phyloP scores from a whole-genome alignment of 108 stramenopile genomes.

The Skeletonema potamos region DNA sequence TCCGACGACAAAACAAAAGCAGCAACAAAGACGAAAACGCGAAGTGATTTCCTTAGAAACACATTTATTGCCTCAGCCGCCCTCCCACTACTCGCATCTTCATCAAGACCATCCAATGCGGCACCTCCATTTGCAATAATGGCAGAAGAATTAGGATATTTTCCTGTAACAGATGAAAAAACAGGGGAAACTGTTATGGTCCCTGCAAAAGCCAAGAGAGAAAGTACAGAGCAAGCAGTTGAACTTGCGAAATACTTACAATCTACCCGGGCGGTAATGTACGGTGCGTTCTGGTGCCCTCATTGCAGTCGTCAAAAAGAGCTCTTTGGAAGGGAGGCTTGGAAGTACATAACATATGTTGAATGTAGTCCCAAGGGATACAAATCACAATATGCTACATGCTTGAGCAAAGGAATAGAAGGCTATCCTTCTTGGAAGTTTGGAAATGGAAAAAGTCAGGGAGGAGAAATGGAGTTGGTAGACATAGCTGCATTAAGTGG shows the following conservation, averaged over 20 bases:
- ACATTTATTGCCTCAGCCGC: not conserved
- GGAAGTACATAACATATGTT: conserved; percentile 58
- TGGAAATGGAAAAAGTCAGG: conserved; percentile 37
- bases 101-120: conserved; percentile 36
- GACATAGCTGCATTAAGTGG: conserved; percentile 47
- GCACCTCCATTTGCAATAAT: conserved; percentile 85
- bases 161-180: conserved; percentile 69
- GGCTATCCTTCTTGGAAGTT: conserved; percentile 78
- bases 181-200: conserved; percentile 60
- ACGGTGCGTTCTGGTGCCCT: conserved; percentile 88
- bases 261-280: conserved; percentile 63
- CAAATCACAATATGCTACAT: conserved; percentile 36
- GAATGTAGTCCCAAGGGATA: conserved; percentile 82
- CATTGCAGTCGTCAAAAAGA: conserved; percentile 86
- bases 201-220: conserved; percentile 59
- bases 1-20: not conserved
- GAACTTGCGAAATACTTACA: conserved; percentile 59
- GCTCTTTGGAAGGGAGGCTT: conserved; percentile 82
- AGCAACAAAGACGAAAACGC: not conserved
- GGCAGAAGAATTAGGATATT: conserved; percentile 88
- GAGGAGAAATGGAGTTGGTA: conserved; percentile 41
- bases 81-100: not conserved
- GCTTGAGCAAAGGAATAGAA: conserved; percentile 52
- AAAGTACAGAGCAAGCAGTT: conserved; percentile 71
- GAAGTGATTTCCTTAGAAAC: conserved; percentile 14